Conservation (phyloP, 768 basidiomycete genomes). For the Russula sp. region DNA sequence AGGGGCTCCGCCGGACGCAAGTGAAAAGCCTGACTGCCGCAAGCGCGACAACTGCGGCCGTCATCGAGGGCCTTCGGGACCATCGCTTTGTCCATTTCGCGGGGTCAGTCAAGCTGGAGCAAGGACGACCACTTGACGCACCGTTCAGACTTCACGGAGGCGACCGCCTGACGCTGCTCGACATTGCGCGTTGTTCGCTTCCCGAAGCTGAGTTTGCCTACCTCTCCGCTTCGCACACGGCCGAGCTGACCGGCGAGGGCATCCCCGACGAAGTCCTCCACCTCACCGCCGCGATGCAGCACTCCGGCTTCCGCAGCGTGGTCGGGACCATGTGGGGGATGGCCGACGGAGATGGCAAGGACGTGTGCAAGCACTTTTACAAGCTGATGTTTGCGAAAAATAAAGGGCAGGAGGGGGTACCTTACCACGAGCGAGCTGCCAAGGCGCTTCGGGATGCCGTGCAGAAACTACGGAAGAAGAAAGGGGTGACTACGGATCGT, state of each 20-base stretch:
- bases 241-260: background rate
- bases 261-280: constrained; percentile 12
- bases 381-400: background rate
- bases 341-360: constrained; percentile 15
- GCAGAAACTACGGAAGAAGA: constrained; percentile 4
- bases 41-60: background rate
- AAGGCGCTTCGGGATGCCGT: background rate
- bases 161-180: background rate
- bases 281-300: constrained; percentile 18
- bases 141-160: background rate
- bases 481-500: background rate
- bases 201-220: constrained; percentile 6
- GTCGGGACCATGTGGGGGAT: constrained; percentile 17
- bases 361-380: constrained; percentile 9
- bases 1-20: background rate
- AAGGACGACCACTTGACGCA: background rate
- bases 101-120: background rate
- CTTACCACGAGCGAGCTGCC: background rate
- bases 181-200: background rate
- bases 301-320: constrained; percentile 14
- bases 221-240: constrained; percentile 9
- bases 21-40: background rate
- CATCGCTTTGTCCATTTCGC: constrained; percentile 1
- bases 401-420: background rate
- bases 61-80: background rate